These are phyloP conservation scores for Ogataea hybrid DNA, from an alignment of 1,139 yeast genomes.

Conservation along the genomic window DNA sequence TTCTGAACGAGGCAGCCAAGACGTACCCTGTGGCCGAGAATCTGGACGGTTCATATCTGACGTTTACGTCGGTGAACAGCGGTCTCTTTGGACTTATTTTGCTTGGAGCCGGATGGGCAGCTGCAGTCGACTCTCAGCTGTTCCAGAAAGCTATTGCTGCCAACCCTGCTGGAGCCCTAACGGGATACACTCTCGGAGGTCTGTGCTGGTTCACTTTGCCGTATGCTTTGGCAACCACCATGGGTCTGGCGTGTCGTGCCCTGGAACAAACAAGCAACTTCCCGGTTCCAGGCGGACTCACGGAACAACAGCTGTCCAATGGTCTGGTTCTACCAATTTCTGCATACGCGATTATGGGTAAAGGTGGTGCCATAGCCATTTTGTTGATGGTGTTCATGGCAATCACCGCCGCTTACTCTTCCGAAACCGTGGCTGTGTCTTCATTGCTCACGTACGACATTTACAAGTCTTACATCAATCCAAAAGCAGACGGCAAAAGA, in stretches of 20 bases:
- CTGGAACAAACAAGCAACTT: slow-evolving; percentile 37
- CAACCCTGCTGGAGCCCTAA: slow-evolving; percentile 31
- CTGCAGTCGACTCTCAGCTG: slow-evolving; percentile 30
- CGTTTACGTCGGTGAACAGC: slow-evolving; percentile 43
- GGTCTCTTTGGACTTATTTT: slow-evolving; percentile 30
- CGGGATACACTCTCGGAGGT: slow-evolving; percentile 45
- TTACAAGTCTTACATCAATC: slow-evolving; percentile 44
- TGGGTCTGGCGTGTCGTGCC: slow-evolving; percentile 38
- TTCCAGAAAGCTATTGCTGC: slow-evolving; percentile 41
- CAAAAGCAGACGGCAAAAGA: slow-evolving; percentile 41
- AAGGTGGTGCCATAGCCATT: slow-evolving; percentile 42
- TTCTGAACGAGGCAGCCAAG: slow-evolving; percentile 35
- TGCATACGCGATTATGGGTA: slow-evolving; percentile 43
- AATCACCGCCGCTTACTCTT: slow-evolving; percentile 48
- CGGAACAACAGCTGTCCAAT: slow-evolving; percentile 31
- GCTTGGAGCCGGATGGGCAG: slow-evolving; percentile 32
- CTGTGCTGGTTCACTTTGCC: slow-evolving; percentile 46
- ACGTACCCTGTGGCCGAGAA: slow-evolving; percentile 42
- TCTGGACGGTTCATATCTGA: slow-evolving; percentile 45
- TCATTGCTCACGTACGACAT: slow-evolving; percentile 47
- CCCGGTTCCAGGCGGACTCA: slow-evolving; percentile 30
- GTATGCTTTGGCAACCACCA: slow-evolving; percentile 42
- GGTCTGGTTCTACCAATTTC: slow-evolving; percentile 46
- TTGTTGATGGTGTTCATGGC: slow-evolving; percentile 48
- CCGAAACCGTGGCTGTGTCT: slow-evolving; percentile 48